A percentile compares a stretch with the other conserved stretches of the same genome.
Conservation (phyloP, 2,329 filamentous ascomycete genomes). For the Didymella glomerata region DNA sequence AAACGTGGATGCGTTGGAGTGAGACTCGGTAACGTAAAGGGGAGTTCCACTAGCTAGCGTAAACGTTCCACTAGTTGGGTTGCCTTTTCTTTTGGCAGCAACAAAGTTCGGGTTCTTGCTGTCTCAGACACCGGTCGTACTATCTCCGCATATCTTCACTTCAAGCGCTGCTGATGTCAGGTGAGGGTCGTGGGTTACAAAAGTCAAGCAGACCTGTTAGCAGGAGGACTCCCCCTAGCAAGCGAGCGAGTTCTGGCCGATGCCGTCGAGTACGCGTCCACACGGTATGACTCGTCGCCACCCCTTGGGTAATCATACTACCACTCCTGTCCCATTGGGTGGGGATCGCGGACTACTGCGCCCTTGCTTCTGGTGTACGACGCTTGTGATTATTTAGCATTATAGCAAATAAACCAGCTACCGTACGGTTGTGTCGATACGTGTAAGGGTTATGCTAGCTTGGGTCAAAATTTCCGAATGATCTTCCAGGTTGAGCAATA, state of each 20-base stretch:
- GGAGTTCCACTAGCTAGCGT: constrained; percentile 35
- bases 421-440: constrained; percentile 19
- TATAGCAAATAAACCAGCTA: constrained; percentile 35
- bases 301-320: constrained; percentile 37
- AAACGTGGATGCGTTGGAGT: constrained; percentile 33
- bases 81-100: constrained; percentile 36
- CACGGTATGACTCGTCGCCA: constrained; percentile 40
- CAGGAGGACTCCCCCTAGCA: constrained; percentile 18
- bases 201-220: constrained; percentile 23
- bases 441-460: constrained; percentile 29
- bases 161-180: constrained; percentile 2
- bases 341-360: constrained; percentile 28
- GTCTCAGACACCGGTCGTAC: constrained; percentile 37
- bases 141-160: constrained; percentile 10
- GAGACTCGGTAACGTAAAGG: constrained; percentile 42
- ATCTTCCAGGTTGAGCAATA: constrained; percentile 22
- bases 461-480: constrained; percentile 35
- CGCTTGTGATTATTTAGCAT: constrained; percentile 33
- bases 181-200: constrained; percentile 26
- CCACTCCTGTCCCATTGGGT: constrained; percentile 37
- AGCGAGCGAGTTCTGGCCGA: constrained; percentile 31
- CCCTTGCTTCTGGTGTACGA: constrained; percentile 43
- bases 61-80: constrained; percentile 24
- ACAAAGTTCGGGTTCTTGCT: constrained; percentile 32
- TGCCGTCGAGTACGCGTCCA: constrained; percentile 35